Base-by-base conservation (phyloP, 2,329 filamentous ascomycete species). In the Nigrograna mackinnonii region DNA sequence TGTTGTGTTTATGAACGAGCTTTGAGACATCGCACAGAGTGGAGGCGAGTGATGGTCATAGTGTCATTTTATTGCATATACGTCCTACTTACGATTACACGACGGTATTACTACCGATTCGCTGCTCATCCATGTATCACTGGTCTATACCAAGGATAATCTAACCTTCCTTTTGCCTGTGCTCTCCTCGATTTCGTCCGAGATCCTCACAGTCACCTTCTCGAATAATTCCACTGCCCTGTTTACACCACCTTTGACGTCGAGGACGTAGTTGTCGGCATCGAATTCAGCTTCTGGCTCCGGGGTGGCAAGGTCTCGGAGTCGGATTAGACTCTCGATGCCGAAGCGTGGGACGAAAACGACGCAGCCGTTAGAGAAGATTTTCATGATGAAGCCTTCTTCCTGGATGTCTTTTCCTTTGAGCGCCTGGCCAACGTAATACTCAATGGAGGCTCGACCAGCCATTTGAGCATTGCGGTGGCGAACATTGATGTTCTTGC, bases 401-500 rank as follows among this genome's bases (percentile, higher is more conserved):
- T 96, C 91, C 57, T 91, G 86, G 6, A 85, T 72, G 13, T 82
- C 76, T 40, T 81, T 76, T 7, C 81, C 90, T 73, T 94, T 94
- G 42, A 99, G 84, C 11, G 92, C 91, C 73, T 99, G 94, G 0
- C 94, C 94, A 36, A 99, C 94, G 66, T 97, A 99, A 74, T 97
- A 99, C 58, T 96, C 91, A 50, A 99, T 91, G 56, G 87, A 94
- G 19, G 94, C 92, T 46, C 94, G 85, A 24, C 92, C 92, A 3
- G 94, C 94, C 72, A 95, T 86, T 71, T 99, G 94, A 22, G 94
- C 94, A 69, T 99, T 99, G 62, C 94, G 89, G 70, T 99, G 94
- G 6, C 94, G 86, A 44, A 94, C 85, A 69, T 99, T 99, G 80
- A 99, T 96, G 74, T 99, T 99, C 70, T 91, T 91, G 80, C 94